Evolutionary conservation across 225 moss, liverwort and hornwort species (phyloP).

Genomic region (Marchantia polymorpha): DNA sequence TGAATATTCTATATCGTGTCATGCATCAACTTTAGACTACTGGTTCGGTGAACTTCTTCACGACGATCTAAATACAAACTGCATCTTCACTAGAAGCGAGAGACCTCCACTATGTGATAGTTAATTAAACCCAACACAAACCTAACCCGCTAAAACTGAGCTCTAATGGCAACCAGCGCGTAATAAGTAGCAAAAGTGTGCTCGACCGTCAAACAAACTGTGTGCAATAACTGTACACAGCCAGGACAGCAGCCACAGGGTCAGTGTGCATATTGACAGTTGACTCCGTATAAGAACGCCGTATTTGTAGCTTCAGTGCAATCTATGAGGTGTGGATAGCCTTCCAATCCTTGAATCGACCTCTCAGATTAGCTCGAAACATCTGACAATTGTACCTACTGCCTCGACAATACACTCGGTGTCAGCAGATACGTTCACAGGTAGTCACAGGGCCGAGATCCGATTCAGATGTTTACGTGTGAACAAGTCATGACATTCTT

Average conservation of each 20-base stretch:
- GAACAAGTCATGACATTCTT: no score
- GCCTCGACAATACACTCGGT: background rate
- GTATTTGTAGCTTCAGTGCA: background rate
- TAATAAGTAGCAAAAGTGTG: background rate
- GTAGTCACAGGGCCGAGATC: no score
- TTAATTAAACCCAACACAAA: background rate
- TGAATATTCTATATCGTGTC: no score
- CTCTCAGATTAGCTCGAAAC: background rate
- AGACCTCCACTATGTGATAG: background rate
- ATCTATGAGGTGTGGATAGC: background rate
- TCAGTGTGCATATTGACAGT: background rate
- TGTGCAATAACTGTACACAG: background rate
- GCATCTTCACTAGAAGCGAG: background rate
- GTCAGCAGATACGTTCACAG: no score
- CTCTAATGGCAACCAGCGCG: background rate
- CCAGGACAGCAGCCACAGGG: no score
- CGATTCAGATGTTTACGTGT: no score
- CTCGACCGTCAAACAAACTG: background rate
- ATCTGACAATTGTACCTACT: background rate
- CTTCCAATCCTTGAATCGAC: background rate
- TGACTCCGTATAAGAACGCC: background rate
- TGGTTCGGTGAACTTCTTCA: no score
- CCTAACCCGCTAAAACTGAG: background rate
- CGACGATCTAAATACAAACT: no score
- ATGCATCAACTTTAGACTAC: no score